These are phyloP conservation scores for Russula abietina DNA, from an alignment of 768 basidiomycete species.

Conservation along the genomic window DNA sequence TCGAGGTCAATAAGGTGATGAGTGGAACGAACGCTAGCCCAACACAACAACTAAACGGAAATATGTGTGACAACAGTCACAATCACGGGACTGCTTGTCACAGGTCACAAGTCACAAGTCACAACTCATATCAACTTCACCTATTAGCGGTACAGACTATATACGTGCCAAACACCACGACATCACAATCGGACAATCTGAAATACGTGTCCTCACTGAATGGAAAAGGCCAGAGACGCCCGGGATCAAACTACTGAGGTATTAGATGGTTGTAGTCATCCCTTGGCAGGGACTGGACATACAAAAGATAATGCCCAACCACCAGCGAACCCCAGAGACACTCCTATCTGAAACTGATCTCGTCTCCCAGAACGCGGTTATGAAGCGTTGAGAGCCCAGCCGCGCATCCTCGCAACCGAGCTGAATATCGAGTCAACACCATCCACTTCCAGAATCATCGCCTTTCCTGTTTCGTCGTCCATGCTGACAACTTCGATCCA, in stretches of 20 bases:
- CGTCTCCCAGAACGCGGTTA: background rate
- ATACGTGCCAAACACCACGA: background rate
- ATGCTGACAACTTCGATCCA: conserved; percentile 72
- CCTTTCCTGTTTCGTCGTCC: conserved; percentile 37
- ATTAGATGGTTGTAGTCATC: background rate
- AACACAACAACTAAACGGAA: background rate
- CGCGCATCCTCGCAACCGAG: conserved; percentile 13
- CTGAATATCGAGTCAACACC: conserved; percentile 14
- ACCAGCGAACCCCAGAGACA: background rate
- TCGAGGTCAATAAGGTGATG: background rate
- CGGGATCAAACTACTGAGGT: too few species aligned
- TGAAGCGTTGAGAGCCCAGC: background rate
- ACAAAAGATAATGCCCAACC: background rate
- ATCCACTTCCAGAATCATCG: conserved; percentile 7
- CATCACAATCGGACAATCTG: background rate
- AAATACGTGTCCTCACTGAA: background rate
- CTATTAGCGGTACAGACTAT: background rate
- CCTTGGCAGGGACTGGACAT: background rate
- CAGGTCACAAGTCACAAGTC: too few species aligned
- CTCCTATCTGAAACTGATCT: background rate
- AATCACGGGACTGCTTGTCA: background rate
- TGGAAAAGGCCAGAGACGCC: background rate
- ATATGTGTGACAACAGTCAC: background rate
- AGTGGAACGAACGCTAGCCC: background rate
- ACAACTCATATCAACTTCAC: too few species aligned